phyloP scores from a whole-genome alignment of 306 rosid genomes.

The Cucurbita ficifolia region DNA sequence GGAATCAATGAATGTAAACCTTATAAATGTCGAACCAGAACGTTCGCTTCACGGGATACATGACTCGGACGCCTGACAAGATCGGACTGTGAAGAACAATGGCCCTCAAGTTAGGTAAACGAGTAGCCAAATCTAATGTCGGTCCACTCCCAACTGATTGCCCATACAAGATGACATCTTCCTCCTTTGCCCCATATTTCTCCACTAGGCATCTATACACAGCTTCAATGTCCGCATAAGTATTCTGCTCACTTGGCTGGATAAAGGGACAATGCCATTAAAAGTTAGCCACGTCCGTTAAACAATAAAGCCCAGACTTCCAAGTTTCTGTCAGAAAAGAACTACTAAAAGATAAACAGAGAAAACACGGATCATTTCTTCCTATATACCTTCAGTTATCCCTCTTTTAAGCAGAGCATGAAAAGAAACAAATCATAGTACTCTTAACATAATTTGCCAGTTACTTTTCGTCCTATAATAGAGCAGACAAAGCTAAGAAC shows the following conservation, averaged over 20 bases:
- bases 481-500: not conserved
- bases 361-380: not conserved
- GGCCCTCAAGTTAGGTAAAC: slow-evolving; percentile 68
- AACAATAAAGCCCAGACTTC: not conserved
- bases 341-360: not conserved
- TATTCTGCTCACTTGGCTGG: slow-evolving; percentile 93
- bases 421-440: not conserved
- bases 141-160: slow-evolving; percentile 99
- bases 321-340: not conserved
- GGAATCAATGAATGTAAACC: slow-evolving; percentile 28
- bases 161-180: slow-evolving; percentile 83
- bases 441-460: not conserved
- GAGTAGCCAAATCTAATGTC: slow-evolving; percentile 70
- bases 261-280: slow-evolving; percentile 3
- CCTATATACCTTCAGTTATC: not conserved
- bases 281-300: not conserved
- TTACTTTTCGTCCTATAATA: not conserved
- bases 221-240: slow-evolving; percentile 90
- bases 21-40: slow-evolving; percentile 97
- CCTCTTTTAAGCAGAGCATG: not conserved
- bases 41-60: slow-evolving; percentile 88
- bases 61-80: slow-evolving; percentile 87
- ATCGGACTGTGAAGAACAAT: slow-evolving; percentile 94
- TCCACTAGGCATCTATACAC: slow-evolving; percentile 76
- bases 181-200: slow-evolving; percentile 70